phyloP scores from a whole-genome alignment of 768 basidiomycete genomes.

The Fistulinella prunicolor region DNA sequence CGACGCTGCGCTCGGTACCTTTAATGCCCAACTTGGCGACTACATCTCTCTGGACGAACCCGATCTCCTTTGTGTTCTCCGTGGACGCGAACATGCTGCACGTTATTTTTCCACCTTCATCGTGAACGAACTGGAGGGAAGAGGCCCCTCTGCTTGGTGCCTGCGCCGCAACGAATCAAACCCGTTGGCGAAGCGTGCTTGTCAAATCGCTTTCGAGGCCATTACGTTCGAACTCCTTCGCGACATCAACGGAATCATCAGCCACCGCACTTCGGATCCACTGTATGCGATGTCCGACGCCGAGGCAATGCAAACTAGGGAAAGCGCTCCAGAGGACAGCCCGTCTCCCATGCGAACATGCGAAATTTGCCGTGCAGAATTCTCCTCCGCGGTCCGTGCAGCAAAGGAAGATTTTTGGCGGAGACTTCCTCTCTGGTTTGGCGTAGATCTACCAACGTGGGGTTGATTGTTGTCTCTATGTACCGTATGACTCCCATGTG shows the following conservation, averaged over 20 bases:
- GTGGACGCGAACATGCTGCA: slow-evolving; percentile 68
- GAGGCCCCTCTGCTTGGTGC: slow-evolving; percentile 50
- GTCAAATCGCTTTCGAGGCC: slow-evolving; percentile 70
- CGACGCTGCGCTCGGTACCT: slow-evolving; percentile 53
- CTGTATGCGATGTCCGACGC: slow-evolving; percentile 68
- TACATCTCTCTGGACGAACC: slow-evolving; percentile 40
- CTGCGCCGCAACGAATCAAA: slow-evolving; percentile 47
- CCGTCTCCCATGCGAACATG: slow-evolving; percentile 53
- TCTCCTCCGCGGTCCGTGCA: slow-evolving; percentile 54
- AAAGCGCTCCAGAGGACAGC: slow-evolving; percentile 42
- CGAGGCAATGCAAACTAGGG: slow-evolving; percentile 61
- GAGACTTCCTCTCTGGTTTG: slow-evolving; percentile 64
- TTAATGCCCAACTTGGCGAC: slow-evolving; percentile 37
- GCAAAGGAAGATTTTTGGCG: slow-evolving; percentile 66
- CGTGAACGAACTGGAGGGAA: slow-evolving; percentile 68
- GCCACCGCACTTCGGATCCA: slow-evolving; percentile 65
- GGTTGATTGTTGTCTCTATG: slow-evolving; percentile 18
- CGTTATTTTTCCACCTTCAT: slow-evolving; percentile 78
- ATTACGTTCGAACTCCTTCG: slow-evolving; percentile 73
- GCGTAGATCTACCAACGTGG: slow-evolving; percentile 45
- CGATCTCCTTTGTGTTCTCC: slow-evolving; percentile 59
- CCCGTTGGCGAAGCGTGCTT: slow-evolving; percentile 46
- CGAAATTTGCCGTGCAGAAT: slow-evolving; percentile 62
- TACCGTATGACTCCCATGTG: not conserved
- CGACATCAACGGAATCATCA: slow-evolving; percentile 67